phyloP scores from a whole-genome alignment of 257 asterid species.

The Verbena officinalis region DNA sequence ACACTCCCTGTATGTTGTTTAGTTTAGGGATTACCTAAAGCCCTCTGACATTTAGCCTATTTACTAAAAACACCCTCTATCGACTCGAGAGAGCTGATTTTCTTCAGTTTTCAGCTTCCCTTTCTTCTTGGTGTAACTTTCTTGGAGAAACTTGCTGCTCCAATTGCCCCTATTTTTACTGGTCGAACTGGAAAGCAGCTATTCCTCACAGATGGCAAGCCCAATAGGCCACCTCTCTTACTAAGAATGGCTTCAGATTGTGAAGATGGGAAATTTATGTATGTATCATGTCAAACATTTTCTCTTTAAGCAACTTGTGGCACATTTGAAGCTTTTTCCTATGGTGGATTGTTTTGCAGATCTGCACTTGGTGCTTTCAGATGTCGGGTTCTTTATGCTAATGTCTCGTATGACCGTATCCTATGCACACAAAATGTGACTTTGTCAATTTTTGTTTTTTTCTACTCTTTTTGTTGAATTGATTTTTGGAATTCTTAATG shows the following conservation, averaged over 20 bases:
- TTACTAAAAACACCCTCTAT: slow-evolving; percentile 25
- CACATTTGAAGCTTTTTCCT: slow-evolving; percentile 22
- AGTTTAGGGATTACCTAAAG: not conserved
- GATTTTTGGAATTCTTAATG: slow-evolving; percentile 30
- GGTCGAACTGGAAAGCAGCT: slow-evolving; percentile 84
- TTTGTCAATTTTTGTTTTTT: not conserved
- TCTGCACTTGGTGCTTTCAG: slow-evolving; percentile 87
- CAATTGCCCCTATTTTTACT: slow-evolving; percentile 72
- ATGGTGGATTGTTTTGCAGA: slow-evolving; percentile 52
- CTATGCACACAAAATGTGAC: slow-evolving; percentile 14
- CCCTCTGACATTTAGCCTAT: too few relatives aligned
- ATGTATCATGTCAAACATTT: slow-evolving; percentile 33
- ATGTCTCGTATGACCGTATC: slow-evolving; percentile 86
- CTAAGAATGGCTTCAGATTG: slow-evolving; percentile 86
- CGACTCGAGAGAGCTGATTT: slow-evolving; percentile 46
- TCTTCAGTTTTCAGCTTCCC: slow-evolving; percentile 73
- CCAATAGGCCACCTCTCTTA: slow-evolving; percentile 82
- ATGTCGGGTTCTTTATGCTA: slow-evolving; percentile 89
- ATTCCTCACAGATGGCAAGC: slow-evolving; percentile 78
- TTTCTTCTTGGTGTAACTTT: slow-evolving; percentile 81
- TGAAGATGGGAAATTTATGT: slow-evolving; percentile 82
- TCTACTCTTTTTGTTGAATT: slow-evolving; percentile 16
- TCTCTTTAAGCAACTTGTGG: slow-evolving; percentile 2
- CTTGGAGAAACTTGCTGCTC: slow-evolving; percentile 93
- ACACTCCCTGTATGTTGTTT: too few relatives aligned